Percentiles rank a stretch among this genome's conserved stretches.
These are phyloP conservation scores for Escallonia rubra DNA, from an alignment of 129 eudicot genomes.

Conservation along the genomic window DNA sequence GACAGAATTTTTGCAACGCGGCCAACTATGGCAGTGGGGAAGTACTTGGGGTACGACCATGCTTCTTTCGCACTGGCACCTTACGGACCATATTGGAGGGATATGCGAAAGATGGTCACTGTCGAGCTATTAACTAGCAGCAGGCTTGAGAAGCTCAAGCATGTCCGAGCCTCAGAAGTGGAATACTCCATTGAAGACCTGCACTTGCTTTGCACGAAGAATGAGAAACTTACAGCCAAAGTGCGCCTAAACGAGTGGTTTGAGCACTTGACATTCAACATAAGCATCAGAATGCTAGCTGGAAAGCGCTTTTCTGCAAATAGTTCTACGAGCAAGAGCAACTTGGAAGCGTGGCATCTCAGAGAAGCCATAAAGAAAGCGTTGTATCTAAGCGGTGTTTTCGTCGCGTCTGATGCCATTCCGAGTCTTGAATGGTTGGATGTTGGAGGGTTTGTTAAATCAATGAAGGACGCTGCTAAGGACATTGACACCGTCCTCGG, in stretches of 20 bases:
- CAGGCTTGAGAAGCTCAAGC: constrained; percentile 37
- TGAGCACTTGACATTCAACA: constrained; percentile 41
- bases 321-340: neutral
- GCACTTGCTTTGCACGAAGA: constrained; percentile 8
- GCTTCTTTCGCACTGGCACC: constrained; percentile 49
- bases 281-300: constrained; percentile 33
- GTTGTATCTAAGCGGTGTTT: constrained; percentile 56
- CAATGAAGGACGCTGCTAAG: constrained; percentile 36
- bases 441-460: constrained; percentile 54
- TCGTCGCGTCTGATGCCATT: constrained; percentile 48
- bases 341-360: constrained; percentile 18
- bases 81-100: constrained; percentile 63
- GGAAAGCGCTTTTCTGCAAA: constrained; percentile 44
- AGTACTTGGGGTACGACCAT: constrained; percentile 39
- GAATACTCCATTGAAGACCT: constrained; percentile 19
- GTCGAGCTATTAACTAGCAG: constrained; percentile 41
- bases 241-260: constrained; percentile 32
- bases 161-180: constrained; percentile 38
- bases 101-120: constrained; percentile 48
- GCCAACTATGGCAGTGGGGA: constrained; percentile 43
- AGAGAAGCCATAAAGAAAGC: constrained; percentile 44
- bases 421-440: constrained; percentile 56
- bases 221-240: neutral
- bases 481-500: constrained; percentile 37
- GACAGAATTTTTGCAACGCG: constrained; percentile 47